A percentile compares a stretch with the other conserved stretches of the same genome.
Evolutionary conservation across 202 grass and related monocot genomes (phyloP).

Genomic region (Schoenoplectus triqueter): DNA sequence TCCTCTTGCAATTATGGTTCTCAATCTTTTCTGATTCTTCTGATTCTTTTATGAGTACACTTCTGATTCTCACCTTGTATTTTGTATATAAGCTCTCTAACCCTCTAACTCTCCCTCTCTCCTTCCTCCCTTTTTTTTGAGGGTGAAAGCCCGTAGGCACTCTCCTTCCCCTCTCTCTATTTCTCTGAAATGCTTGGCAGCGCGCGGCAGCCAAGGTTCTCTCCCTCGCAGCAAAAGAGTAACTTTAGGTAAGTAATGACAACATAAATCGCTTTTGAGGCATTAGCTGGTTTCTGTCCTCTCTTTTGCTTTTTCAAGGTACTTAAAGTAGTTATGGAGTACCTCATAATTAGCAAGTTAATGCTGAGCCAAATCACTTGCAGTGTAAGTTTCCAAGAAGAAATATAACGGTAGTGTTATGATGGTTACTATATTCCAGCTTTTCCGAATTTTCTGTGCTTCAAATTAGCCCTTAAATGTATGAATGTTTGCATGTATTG

Average conservation of each 20-base stretch:
- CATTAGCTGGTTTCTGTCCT: slow-evolving; percentile 29
- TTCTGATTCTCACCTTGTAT: slow-evolving; percentile 9
- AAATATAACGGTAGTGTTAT: not conserved
- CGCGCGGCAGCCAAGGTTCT: not conserved
- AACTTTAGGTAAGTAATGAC: not conserved
- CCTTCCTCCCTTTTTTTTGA: too few species aligned
- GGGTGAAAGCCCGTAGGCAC: not conserved
- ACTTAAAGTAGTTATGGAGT: slow-evolving; percentile 10
- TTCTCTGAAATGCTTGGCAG: not conserved
- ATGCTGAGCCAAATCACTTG: slow-evolving; percentile 4
- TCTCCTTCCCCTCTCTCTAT: not conserved
- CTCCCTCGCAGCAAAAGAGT: not conserved
- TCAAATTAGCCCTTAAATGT: slow-evolving; percentile 23
- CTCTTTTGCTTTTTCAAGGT: not conserved
- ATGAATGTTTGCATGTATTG: not conserved
- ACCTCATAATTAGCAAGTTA: slow-evolving; percentile 37
- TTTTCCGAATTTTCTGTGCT: not conserved
- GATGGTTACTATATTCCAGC: slow-evolving; percentile 9
- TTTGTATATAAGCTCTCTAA: not conserved
- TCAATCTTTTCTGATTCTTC: slow-evolving; percentile 28
- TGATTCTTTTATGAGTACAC: not conserved
- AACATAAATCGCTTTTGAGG: slow-evolving; percentile 9
- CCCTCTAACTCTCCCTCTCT: too few species aligned
- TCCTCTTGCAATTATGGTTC: not conserved
- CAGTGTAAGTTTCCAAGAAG: slow-evolving; percentile 23